These are phyloP conservation scores for Rosa rugosa DNA, from an alignment of 306 rosid genomes.

Conservation along the genomic window DNA sequence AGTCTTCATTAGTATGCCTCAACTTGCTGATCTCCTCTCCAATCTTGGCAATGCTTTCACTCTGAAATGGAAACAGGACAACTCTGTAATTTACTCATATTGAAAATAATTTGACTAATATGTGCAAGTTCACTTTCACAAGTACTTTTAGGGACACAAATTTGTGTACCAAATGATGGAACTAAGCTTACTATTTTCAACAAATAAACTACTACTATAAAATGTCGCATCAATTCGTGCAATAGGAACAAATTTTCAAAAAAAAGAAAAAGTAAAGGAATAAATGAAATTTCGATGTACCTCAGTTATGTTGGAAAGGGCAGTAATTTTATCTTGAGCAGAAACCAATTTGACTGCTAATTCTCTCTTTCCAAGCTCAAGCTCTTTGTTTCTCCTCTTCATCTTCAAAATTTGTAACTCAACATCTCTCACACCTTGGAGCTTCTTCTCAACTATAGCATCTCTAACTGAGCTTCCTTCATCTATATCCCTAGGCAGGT, in stretches of 20 bases:
- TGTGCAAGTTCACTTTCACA: not conserved
- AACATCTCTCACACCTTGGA: conserved; percentile 21
- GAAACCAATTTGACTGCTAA: conserved; percentile 24
- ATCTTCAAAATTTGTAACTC: conserved; percentile 32
- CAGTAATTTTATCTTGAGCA: conserved; percentile 27
- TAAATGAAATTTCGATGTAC: not conserved
- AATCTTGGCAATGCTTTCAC: conserved; percentile 14
- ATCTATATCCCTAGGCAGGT: conserved; percentile 18
- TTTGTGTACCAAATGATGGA: not conserved
- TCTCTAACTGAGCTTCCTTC: conserved; percentile 9
- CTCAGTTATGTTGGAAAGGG: conserved; percentile 29
- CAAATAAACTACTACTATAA: not conserved
- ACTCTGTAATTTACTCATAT: not conserved
- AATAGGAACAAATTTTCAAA: too few relatives aligned
- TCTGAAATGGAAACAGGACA: conserved; percentile 23
- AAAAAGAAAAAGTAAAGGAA: not conserved
- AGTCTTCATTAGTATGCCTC: conserved; percentile 35
- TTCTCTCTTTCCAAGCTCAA: conserved; percentile 53
- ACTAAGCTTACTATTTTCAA: not conserved
- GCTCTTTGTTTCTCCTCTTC: conserved; percentile 51
- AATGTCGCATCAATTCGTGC: not conserved
- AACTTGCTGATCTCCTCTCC: conserved; percentile 30
- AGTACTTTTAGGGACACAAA: not conserved
- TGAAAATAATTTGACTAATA: not conserved
- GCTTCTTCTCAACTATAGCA: conserved; percentile 25